Evolutionary conservation across 768 basidiomycete species (phyloP).

Genomic region (Polyporus arcularius): DNA sequence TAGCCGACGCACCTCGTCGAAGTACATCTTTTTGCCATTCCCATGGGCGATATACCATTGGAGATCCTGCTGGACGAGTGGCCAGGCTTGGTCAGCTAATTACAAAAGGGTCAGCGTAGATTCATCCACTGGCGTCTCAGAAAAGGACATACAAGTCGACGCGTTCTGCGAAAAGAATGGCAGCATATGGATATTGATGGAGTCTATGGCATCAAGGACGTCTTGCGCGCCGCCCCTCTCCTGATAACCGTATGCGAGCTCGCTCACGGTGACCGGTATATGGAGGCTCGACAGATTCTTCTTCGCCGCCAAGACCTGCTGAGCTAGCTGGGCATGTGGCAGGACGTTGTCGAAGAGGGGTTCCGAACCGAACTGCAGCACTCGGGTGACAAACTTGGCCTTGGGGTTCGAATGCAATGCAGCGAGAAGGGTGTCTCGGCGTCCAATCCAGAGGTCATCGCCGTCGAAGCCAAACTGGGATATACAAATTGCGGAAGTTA

Average conservation of each 20-base stretch:
- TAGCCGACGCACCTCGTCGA: constrained; percentile 54
- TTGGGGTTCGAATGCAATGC: constrained; percentile 30
- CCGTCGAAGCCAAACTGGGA: constrained; percentile 33
- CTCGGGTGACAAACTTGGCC: constrained; percentile 28
- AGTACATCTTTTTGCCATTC: constrained; percentile 71
- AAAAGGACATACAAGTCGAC: constrained; percentile 47
- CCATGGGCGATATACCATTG: constrained; percentile 69
- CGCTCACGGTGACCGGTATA: constrained; percentile 29
- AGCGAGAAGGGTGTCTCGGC: constrained; percentile 29
- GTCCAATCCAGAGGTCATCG: constrained; percentile 23
- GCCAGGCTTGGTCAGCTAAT: constrained; percentile 61
- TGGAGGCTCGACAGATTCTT: constrained; percentile 24
- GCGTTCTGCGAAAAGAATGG: constrained; percentile 39
- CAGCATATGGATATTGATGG: constrained; percentile 29
- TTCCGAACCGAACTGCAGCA: constrained; percentile 29
- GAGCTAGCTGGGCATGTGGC: constrained; percentile 22
- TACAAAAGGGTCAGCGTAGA: background rate
- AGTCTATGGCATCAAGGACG: constrained; percentile 29
- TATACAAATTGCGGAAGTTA: background rate
- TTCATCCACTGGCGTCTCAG: background rate
- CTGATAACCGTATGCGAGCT: constrained; percentile 30
- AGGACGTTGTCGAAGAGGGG: constrained; percentile 27
- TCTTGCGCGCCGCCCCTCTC: constrained; percentile 28
- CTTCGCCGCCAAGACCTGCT: constrained; percentile 26
- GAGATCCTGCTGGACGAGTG: constrained; percentile 56